These are phyloP conservation scores for Colletotrichum caudatum DNA, from an alignment of 2,329 filamentous ascomycete species.

Conservation along the genomic window DNA sequence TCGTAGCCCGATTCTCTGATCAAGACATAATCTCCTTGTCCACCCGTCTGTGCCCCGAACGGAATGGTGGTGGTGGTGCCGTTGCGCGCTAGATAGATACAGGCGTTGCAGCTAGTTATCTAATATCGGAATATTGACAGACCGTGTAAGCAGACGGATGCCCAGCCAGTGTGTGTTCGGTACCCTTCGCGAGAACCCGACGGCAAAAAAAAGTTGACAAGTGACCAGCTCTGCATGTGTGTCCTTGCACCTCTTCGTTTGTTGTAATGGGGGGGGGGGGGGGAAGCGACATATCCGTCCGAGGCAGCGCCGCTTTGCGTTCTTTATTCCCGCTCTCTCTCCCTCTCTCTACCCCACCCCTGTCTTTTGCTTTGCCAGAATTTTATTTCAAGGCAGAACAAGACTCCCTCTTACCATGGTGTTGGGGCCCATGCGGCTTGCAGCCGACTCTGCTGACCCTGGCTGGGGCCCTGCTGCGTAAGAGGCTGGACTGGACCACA, in stretches of 20 bases:
- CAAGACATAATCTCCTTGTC: conserved; percentile 4
- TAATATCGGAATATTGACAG: conserved; percentile 18
- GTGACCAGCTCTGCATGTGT: conserved; percentile 27
- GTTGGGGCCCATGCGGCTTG: not conserved
- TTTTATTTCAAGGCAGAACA: not conserved
- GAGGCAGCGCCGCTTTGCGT: conserved; percentile 13
- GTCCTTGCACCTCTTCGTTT: conserved; percentile 30
- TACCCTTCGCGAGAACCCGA: conserved; percentile 32
- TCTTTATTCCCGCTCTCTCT: not conserved
- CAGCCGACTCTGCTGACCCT: not conserved
- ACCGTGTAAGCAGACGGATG: not conserved
- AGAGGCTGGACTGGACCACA: not conserved
- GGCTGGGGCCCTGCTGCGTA: not conserved
- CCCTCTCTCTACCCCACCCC: not conserved
- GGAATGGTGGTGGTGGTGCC: not conserved
- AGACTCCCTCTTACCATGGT: not conserved
- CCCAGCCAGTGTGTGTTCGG: conserved; percentile 20
- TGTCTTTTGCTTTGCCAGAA: not conserved
- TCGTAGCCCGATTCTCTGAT: not conserved
- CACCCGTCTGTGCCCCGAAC: not conserved
- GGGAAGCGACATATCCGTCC: conserved; percentile 14
- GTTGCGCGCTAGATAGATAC: conserved; percentile 4
- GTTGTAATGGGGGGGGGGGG: not conserved
- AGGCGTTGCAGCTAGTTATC: not conserved
- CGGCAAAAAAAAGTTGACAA: conserved; percentile 37